Percentiles rank a stretch among this genome's conserved stretches.
Conservation (phyloP, 768 basidiomycete species). For the Paxillus involutus region DNA sequence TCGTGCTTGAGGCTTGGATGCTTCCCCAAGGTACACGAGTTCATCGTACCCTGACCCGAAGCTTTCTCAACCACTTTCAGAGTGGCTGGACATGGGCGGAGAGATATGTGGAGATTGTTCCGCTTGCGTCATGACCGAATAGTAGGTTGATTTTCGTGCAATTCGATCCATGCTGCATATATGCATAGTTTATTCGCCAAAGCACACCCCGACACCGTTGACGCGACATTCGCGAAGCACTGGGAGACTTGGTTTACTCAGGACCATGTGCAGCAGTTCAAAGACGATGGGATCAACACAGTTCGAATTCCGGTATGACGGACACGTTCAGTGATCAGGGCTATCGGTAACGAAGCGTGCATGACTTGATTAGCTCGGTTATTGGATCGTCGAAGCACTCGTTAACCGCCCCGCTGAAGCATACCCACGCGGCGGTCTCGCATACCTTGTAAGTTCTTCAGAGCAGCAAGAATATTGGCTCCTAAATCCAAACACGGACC, state of each 20-base stretch:
- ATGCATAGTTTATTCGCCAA: constrained; percentile 53
- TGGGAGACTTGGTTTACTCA: constrained; percentile 78
- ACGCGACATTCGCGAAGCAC: constrained; percentile 58
- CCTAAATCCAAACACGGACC: neutral
- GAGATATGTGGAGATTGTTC: constrained; percentile 58
- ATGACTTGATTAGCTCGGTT: constrained; percentile 55
- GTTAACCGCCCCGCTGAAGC: constrained; percentile 61
- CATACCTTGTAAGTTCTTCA: constrained; percentile 49
- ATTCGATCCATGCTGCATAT: neutral
- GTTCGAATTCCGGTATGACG: constrained; percentile 69
- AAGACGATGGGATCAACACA: constrained; percentile 62
- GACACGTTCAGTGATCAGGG: neutral
- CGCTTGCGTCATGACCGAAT: constrained; percentile 66
- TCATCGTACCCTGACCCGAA: neutral
- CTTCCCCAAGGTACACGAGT: constrained; percentile 52
- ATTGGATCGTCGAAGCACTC: constrained; percentile 77
- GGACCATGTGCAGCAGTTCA: constrained; percentile 55
- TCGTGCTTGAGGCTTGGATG: constrained; percentile 84
- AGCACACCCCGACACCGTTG: constrained; percentile 58
- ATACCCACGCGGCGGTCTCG: constrained; percentile 70
- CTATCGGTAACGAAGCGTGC: neutral
- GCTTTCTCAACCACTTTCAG: constrained; percentile 31
- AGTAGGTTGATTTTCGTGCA: constrained; percentile 37
- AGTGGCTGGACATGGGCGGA: constrained; percentile 77
- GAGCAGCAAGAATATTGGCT: neutral